These are phyloP conservation scores for Spinacia oleracea DNA, from an alignment of 179 eudicot genomes.

Conservation along the genomic window DNA sequence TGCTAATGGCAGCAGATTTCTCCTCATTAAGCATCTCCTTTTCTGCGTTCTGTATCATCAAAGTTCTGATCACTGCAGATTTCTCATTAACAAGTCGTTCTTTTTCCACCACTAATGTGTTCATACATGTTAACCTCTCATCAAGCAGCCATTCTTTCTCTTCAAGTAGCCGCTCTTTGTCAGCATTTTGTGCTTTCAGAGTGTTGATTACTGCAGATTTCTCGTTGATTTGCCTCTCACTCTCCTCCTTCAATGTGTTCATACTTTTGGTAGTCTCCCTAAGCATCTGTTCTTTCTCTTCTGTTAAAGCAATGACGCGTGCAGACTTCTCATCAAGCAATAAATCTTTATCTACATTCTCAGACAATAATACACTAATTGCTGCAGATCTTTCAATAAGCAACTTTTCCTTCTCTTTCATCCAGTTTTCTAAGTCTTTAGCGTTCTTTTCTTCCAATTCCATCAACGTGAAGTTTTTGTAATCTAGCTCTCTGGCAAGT, in stretches of 20 bases:
- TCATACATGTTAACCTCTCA: slow-evolving; percentile 18
- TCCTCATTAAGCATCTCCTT: slow-evolving; percentile 18
- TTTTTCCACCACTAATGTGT: slow-evolving; percentile 18
- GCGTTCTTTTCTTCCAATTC: slow-evolving; percentile 21
- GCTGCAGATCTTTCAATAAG: slow-evolving; percentile 21
- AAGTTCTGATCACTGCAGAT: slow-evolving; percentile 14
- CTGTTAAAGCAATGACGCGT: background rate
- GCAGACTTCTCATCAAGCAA: slow-evolving; percentile 20
- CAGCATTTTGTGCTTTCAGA: slow-evolving; percentile 16
- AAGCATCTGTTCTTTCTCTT: slow-evolving; percentile 25
- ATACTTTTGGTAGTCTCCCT: slow-evolving; percentile 1
- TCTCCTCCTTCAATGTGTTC: slow-evolving; percentile 19
- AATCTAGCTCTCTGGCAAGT: slow-evolving; percentile 33
- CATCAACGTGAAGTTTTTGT: slow-evolving; percentile 30
- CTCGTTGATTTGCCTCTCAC: slow-evolving; percentile 18
- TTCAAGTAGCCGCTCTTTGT: slow-evolving; percentile 10
- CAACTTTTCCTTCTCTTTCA: slow-evolving; percentile 22
- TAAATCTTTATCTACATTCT: slow-evolving; percentile 21
- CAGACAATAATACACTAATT: slow-evolving; percentile 19
- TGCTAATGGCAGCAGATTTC: slow-evolving; percentile 20
- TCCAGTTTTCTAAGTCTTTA: background rate
- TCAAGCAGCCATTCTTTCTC: slow-evolving; percentile 29
- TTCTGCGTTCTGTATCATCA: slow-evolving; percentile 21
- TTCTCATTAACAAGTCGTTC: slow-evolving; percentile 23
- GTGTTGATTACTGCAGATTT: slow-evolving; percentile 13